Evolutionary conservation across 2,329 filamentous ascomycete species (phyloP), one percentile per base, ranked within the genome.

Genomic region (Diplodia seriata): DNA sequence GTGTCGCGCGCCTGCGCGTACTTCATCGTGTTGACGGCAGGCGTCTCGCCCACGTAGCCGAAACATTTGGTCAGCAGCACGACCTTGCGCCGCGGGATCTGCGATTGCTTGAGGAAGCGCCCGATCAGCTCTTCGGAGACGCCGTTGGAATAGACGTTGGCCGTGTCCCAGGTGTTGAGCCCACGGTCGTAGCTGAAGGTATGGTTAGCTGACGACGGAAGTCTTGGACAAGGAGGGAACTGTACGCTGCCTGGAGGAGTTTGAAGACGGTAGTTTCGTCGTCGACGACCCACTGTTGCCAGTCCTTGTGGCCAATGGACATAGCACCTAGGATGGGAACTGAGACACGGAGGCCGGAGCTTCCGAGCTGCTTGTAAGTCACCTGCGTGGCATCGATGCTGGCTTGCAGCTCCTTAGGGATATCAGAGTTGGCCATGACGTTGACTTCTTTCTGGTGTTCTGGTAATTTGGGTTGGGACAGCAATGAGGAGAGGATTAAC

Each of bases 321-420:
- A 88, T 88, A 67, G 83, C 80, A 54, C 86, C 86, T 8, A 88
- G 75, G 69, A 88, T 85, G 36, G 86, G 82, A 54, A 86, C 82
- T 23, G 85, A 87, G 57, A 88, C 83, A 68, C 83, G 82, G 56
- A 88, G 76, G 6, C 86, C 85, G 38, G 82, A 84, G 69, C 82
- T 84, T 26, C 86, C 86, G 11, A 87, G 79, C 57, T 80, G 80
- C 66, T 75, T 77, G 72, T 86, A 86, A 0, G 43, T 47, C 23
- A 70, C 69, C 12, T 69, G 61, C 23, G 69, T 70, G 2, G 68
- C 64, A 33, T 69, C 69, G 7, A 70, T 40, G 55, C 69, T 70
- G 23, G 26, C 59, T 11, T 70, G 66, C 8, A 69, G 49, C n/a
- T 63, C 59, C 33, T 56, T 38, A 3, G 54, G 54, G 14, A 56